phyloP scores from a whole-genome alignment of 805 yeast genomes.

The Ogataea trehaloabstinens region DNA sequence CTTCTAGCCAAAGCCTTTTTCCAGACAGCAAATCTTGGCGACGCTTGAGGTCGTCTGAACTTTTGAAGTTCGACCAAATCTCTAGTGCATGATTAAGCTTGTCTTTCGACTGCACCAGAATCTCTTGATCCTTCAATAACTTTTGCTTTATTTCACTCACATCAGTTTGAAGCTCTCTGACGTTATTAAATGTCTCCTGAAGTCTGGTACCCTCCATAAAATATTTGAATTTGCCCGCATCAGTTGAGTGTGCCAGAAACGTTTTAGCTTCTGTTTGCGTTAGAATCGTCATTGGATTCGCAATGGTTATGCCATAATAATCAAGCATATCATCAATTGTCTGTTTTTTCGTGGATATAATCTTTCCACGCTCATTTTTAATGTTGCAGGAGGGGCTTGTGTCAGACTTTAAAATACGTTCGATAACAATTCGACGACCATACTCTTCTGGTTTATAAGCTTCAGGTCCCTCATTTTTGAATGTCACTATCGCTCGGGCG shows the following conservation, averaged over 20 bases:
- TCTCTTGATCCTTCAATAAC: slow-evolving; percentile 35
- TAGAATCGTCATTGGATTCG: slow-evolving; percentile 87
- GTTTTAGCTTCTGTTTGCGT: slow-evolving; percentile 94
- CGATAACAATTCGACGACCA: slow-evolving; percentile 70
- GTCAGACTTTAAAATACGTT: slow-evolving; percentile 57
- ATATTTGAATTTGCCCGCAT: slow-evolving; percentile 66
- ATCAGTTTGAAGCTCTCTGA: slow-evolving; percentile 39
- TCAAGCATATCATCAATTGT: slow-evolving; percentile 68
- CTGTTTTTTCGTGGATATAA: slow-evolving; percentile 57
- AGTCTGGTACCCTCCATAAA: slow-evolving; percentile 81
- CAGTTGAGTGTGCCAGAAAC: slow-evolving; percentile 75
- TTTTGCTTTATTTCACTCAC: slow-evolving; percentile 40
- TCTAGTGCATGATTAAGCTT: slow-evolving; percentile 43
- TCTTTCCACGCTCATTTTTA: slow-evolving; percentile 48
- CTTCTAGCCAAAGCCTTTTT: slow-evolving; percentile 49
- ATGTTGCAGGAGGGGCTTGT: slow-evolving; percentile 55
- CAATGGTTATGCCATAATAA: slow-evolving; percentile 73
- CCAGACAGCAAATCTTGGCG: slow-evolving; percentile 43
- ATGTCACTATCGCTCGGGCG: slow-evolving; percentile 63
- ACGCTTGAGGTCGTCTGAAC: slow-evolving; percentile 40
- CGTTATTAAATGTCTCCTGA: slow-evolving; percentile 60
- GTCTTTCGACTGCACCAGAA: slow-evolving; percentile 31
- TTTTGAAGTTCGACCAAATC: slow-evolving; percentile 37
- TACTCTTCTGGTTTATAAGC: slow-evolving; percentile 61
- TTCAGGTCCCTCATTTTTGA: slow-evolving; percentile 65